Conservation (phyloP, 257 asterid genomes). For the Datura wrightii region DNA sequence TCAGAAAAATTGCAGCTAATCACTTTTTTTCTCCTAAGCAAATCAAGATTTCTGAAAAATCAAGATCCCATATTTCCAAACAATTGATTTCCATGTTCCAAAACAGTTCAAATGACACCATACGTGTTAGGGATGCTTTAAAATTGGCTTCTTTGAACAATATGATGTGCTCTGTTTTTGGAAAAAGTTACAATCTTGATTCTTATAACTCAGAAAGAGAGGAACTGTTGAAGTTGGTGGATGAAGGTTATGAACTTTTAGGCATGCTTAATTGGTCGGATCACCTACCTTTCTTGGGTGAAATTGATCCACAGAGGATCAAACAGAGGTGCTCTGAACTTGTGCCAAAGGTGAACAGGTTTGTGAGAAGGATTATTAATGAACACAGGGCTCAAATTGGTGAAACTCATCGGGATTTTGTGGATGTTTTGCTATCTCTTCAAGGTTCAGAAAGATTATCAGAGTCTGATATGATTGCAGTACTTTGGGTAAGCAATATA, state of each 20-base stretch:
- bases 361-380: conserved; percentile 58
- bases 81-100: conserved; percentile 47
- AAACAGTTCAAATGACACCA: background rate
- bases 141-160: conserved; percentile 71
- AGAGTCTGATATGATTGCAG: conserved; percentile 82
- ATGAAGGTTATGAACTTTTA: conserved; percentile 68
- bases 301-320: conserved; percentile 66
- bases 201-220: conserved; percentile 39
- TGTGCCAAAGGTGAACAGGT: conserved; percentile 69
- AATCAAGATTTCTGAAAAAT: conserved; percentile 53
- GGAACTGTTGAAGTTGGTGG: conserved; percentile 61
- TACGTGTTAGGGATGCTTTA: conserved; percentile 62
- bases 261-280: conserved; percentile 77
- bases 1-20: conserved; percentile 60
- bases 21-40: conserved; percentile 78
- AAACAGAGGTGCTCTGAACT: conserved; percentile 64
- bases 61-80: conserved; percentile 53
- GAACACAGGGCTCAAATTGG: conserved; percentile 43
- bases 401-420: conserved; percentile 47
- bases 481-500: conserved; percentile 85
- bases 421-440: conserved; percentile 73
- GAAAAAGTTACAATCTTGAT: conserved; percentile 49
- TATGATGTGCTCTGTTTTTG: conserved; percentile 84
- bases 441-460: conserved; percentile 58
- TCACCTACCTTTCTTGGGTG: conserved; percentile 66